A percentile compares a stretch with the other conserved stretches of the same genome.
Evolutionary conservation across 2,329 filamentous ascomycete genomes (phyloP).

Genomic region (Penicillium sp.): DNA sequence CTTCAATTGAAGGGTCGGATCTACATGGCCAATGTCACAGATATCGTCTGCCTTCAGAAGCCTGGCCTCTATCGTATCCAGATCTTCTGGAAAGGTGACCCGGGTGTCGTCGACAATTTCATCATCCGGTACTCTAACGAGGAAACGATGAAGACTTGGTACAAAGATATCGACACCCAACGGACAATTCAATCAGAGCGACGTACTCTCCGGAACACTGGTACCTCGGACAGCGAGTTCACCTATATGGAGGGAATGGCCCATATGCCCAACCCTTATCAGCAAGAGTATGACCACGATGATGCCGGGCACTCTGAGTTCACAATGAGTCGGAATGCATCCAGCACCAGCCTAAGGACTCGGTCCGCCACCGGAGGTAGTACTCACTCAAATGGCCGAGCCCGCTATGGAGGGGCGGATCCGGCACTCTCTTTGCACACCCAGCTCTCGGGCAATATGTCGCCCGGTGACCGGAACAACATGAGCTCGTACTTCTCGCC

Average conservation of each 20-base stretch:
- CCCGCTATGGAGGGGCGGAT: slow-evolving; percentile 65
- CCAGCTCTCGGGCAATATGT: slow-evolving; percentile 51
- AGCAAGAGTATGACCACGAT: slow-evolving; percentile 55
- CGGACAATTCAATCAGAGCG: slow-evolving; percentile 55
- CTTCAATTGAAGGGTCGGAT: slow-evolving; percentile 94
- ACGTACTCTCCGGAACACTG: slow-evolving; percentile 49
- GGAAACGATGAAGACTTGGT: slow-evolving; percentile 91
- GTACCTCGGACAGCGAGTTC: slow-evolving; percentile 66
- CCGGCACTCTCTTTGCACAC: slow-evolving; percentile 65
- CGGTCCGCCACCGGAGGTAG: slow-evolving; percentile 68
- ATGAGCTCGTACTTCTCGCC: slow-evolving; percentile 95
- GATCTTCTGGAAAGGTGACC: slow-evolving; percentile 98
- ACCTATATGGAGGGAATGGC: slow-evolving; percentile 68
- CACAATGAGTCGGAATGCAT: slow-evolving; percentile 61
- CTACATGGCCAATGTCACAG: slow-evolving; percentile 98
- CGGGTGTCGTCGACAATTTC: slow-evolving; percentile 93
- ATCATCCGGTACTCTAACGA: slow-evolving; percentile 90
- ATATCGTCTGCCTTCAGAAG: slow-evolving; percentile 81
- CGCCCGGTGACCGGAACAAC: slow-evolving; percentile 55
- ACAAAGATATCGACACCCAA: slow-evolving; percentile 70
- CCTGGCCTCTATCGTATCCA: slow-evolving; percentile 91
- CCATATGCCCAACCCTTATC: slow-evolving; percentile 76
- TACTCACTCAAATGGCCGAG: slow-evolving; percentile 46
- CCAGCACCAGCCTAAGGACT: slow-evolving; percentile 68
- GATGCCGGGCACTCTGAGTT: slow-evolving; percentile 49